Conservation (phyloP, 257 asterid genomes). For the Solanum neorickii region DNA sequence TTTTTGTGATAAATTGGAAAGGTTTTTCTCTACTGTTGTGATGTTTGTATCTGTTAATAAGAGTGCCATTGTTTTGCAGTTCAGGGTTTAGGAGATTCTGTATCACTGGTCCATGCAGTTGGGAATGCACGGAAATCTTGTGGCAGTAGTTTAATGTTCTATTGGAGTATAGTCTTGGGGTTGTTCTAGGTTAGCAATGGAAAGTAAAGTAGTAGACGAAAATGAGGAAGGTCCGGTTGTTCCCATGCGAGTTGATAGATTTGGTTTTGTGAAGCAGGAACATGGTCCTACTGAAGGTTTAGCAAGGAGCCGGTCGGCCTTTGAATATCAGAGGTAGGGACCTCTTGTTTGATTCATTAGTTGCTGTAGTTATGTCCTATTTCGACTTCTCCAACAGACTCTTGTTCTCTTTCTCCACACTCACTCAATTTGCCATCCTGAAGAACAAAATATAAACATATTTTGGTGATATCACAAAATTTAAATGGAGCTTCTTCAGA, state of each 20-base stretch:
- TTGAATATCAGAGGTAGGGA: conserved; percentile 64
- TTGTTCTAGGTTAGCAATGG: conserved; percentile 35
- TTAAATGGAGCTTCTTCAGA: background rate
- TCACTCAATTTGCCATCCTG: background rate
- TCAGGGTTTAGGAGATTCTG: conserved; percentile 3
- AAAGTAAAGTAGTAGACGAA: conserved; percentile 62
- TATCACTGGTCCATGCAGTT: conserved; percentile 7
- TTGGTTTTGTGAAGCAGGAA: conserved; percentile 72
- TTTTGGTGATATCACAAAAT: background rate
- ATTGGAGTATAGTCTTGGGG: conserved; percentile 5
- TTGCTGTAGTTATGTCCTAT: background rate
- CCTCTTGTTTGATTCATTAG: background rate
- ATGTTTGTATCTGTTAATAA: background rate
- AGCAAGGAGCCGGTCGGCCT: conserved; percentile 47
- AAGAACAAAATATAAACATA: background rate
- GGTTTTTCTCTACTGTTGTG: background rate
- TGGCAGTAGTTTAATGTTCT: conserved; percentile 1
- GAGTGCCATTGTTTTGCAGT: background rate
- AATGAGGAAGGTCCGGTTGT: conserved; percentile 24
- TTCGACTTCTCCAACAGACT: background rate
- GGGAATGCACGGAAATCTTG: conserved; percentile 13
- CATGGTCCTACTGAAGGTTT: conserved; percentile 47
- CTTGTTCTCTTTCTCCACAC: background rate
- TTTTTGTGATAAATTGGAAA: background rate
- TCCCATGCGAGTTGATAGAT: conserved; percentile 59